Evolutionary conservation across 2,329 filamentous ascomycete genomes (phyloP), one percentile per base, ranked within the genome.

Genomic region (Alternaria novae-zelandiae): DNA sequence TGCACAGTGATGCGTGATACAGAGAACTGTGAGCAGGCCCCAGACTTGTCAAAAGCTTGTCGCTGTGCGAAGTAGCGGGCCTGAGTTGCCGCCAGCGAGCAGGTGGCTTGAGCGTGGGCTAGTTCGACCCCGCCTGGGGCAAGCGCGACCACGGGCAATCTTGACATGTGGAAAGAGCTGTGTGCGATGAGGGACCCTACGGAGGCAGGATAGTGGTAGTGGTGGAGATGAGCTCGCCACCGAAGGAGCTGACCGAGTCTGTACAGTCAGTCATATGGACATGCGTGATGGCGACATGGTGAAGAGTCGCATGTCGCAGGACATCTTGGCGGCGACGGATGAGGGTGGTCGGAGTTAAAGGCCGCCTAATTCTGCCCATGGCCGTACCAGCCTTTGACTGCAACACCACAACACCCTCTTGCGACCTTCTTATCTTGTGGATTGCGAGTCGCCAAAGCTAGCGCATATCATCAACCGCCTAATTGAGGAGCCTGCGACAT

Each of bases 331-430:
- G 32, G 47, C 45, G 26, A 56, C 63, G 32, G 45, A 25, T 59
- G 54, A 60, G 47, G 25, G 32, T 64, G 41, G 57, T 65, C 66
- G 69, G 69, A 71, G 63, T 71, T 70, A 66, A 72, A 64, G 57
- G 53, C 61, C 53, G 63, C 62, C 58, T 64, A 61, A 66, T 59
- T 60, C 63, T 69, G 59, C 58, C 51, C 60, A 32, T 43, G 60
- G 50, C 59, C 36, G 51, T 45, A 59, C 45, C 57, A 21, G 46
- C 23, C 47, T 49, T 50, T 36, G 51, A 59, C 57, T 54, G 11
- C 61, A 41, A 57, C 63, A 58, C 45, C 55, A 43, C 50, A 44
- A 47, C 32, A 21, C 12, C 56, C 12, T n/a, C 21, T 30, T 36
- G 7, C 36, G 17, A 47, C 6, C 20, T 10, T 8, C 15, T 21